Percentiles rank a stretch among this genome's conserved stretches.
Conservation (phyloP, 108 stramenopile species). For the Thalassiosira profunda region DNA sequence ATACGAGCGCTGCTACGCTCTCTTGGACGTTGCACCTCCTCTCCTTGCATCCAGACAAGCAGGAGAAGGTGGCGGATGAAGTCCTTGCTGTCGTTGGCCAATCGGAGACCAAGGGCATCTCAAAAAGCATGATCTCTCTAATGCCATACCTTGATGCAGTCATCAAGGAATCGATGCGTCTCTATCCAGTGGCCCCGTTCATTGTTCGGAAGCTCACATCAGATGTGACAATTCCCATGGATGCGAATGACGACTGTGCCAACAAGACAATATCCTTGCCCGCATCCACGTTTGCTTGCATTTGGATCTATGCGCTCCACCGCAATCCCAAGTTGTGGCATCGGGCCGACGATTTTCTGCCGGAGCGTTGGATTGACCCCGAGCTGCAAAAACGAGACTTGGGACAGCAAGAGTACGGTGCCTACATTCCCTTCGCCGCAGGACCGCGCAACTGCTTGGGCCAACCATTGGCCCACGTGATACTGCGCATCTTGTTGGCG, state of each 20-base stretch:
- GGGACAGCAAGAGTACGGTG: conserved; percentile 68
- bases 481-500: conserved; percentile 82
- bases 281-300: conserved; percentile 75
- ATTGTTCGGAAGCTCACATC: conserved; percentile 75
- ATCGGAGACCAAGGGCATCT: conserved; percentile 10
- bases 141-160: conserved; percentile 88
- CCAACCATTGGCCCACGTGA: conserved; percentile 90
- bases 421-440: conserved; percentile 92
- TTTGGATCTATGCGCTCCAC: conserved; percentile 96
- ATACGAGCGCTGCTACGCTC: conserved; percentile 94
- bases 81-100: conserved; percentile 43
- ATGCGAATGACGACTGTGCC: not conserved
- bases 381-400: conserved; percentile 39
- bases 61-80: conserved; percentile 64
- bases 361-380: conserved; percentile 86
- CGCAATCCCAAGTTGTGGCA: conserved; percentile 87
- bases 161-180: conserved; percentile 90
- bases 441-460: conserved; percentile 95
- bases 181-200: conserved; percentile 96
- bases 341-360: conserved; percentile 85
- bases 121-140: conserved; percentile 53
- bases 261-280: conserved; percentile 57
- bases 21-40: conserved; percentile 94
- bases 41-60: conserved; percentile 74
- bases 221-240: conserved; percentile 55